Base-by-base conservation (phyloP, 2,329 filamentous ascomycete species). In the Colletotrichum navitas region DNA sequence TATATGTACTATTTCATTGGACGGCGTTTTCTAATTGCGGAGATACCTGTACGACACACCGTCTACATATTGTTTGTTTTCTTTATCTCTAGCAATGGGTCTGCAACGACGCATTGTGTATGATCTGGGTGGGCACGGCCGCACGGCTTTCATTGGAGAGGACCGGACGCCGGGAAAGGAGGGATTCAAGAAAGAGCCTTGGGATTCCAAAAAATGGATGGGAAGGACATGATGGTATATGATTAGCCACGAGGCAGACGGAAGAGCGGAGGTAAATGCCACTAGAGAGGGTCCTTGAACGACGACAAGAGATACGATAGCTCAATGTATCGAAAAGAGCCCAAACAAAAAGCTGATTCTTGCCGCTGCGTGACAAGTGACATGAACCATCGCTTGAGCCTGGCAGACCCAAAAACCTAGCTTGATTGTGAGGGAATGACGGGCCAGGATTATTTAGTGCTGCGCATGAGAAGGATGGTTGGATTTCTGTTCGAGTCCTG, bases 61-160 rank as follows among this genome's bases (percentile, higher is more conserved):
- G 70, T 72, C 70, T 72, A 72, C 70, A 66, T 66, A 70, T 72
- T 72, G 60, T 71, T 67, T 71, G 73, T 69, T 64, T 55, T 61
- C 52, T 67, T 51, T 65, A 45, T 69, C 59, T 70, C 32, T 32
- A 12, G n/a, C 63, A 43, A 58, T 41, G 68, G 52, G 55, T 45
- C 34, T 21, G 16, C 21, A 29, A 47, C 7, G 41, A 60, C 67
- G 54, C 24, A 36, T 29, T 59, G 59, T 64, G 65, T 68, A 71
- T 29, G 45, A 69, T 60, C 32, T 64, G 52, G 34, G 29, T 18
- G 49, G 24, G 49, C 34, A 45, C 43, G 43, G 43, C 43, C n/a
- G 18, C 6, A 63, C 41, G 59, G 39, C 59, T 60, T 64, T 68
- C 39, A 43, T 63, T 43, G 39, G 54, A 63, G 32, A 56, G 68